Evolutionary conservation across 2,329 filamentous ascomycete genomes (phyloP).

Genomic region (Penicillium palitans): DNA sequence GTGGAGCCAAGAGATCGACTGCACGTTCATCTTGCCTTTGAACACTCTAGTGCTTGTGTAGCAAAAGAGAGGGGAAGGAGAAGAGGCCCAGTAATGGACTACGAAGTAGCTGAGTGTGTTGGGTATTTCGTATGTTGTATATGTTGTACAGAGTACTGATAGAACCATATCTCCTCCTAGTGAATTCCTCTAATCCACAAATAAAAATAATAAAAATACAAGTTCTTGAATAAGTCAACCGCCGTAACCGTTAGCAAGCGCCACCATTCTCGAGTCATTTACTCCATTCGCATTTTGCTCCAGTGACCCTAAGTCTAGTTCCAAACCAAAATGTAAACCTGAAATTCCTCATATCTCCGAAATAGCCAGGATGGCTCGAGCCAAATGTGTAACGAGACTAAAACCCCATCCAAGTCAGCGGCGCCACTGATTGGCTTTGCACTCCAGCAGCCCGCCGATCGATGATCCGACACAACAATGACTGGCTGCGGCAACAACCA

Average conservation of each 20-base stretch:
- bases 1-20: constrained; percentile 29
- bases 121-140: not conserved
- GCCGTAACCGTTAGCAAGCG: constrained; percentile 8
- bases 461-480: constrained; percentile 29
- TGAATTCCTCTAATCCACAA: not conserved
- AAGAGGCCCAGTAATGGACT: not conserved
- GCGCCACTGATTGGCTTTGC: constrained; percentile 5
- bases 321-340: not conserved
- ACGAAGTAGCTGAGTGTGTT: not conserved
- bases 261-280: constrained; percentile 8
- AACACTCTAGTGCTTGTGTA: constrained; percentile 8
- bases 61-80: not conserved
- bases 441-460: constrained; percentile 28
- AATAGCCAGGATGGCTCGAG: constrained; percentile 17
- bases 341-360: constrained; percentile 12
- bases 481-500: constrained; percentile 27
- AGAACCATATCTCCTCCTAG: not conserved
- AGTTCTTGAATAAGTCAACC: not conserved
- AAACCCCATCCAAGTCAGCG: not conserved
- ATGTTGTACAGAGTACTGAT: not conserved
- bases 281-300: not conserved
- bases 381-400: constrained; percentile 28
- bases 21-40: constrained; percentile 28
- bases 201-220: too few species aligned
- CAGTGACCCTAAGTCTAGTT: not conserved